phyloP scores from a whole-genome alignment of 1,139 yeast genomes.

The Yamadazyma triangularis region DNA sequence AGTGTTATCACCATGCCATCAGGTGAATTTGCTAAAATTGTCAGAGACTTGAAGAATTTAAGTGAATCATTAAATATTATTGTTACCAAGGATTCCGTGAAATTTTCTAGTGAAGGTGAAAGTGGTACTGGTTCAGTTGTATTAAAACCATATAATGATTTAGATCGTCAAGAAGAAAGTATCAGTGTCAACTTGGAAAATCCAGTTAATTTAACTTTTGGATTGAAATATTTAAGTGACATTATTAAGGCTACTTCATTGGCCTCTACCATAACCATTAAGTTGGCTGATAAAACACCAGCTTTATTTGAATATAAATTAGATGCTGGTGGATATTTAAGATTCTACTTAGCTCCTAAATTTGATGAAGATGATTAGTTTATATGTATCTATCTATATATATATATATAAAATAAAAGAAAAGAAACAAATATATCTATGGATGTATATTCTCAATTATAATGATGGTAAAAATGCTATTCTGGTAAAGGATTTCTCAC shows the following conservation, averaged over 20 bases:
- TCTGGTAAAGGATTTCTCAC: conserved; percentile 25
- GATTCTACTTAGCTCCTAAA: conserved; percentile 97
- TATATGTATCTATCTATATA: no score
- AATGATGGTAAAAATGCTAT: conserved; percentile 26
- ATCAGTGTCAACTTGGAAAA: conserved; percentile 75
- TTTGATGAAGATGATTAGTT: conserved; percentile 89
- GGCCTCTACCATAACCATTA: conserved; percentile 71
- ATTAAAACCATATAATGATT: conserved; percentile 76
- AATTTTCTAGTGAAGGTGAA: conserved; percentile 89
- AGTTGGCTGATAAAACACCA: conserved; percentile 88
- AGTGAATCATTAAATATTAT: conserved; percentile 83
- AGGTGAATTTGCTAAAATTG: conserved; percentile 80
- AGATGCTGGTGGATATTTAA: conserved; percentile 83
- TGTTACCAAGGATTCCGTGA: conserved; percentile 89
- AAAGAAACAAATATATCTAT: no score
- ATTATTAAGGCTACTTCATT: conserved; percentile 88
- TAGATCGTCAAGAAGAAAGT: conserved; percentile 74
- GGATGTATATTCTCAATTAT: neutral
- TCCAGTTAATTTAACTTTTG: conserved; percentile 87
- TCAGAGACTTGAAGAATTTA: conserved; percentile 80
- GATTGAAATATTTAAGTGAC: conserved; percentile 84
- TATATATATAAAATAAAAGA: no score
- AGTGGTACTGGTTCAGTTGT: conserved; percentile 86
- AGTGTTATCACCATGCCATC: conserved; percentile 87
- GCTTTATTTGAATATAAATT: conserved; percentile 90